Base-by-base conservation (phyloP, 331 rosid species). In the Malus hybrid region DNA sequence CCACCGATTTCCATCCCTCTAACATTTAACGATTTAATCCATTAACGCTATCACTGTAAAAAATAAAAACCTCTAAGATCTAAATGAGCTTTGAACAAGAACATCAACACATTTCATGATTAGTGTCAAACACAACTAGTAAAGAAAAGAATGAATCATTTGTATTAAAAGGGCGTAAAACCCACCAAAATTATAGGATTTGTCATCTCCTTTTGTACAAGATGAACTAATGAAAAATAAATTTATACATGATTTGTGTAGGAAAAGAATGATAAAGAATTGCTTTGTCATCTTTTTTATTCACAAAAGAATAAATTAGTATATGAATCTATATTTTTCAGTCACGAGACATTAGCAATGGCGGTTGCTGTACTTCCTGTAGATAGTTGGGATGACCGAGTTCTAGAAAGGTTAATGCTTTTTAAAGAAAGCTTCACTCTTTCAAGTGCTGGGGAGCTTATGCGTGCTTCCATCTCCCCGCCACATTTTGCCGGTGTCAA, bases 261-360 rank as follows among this genome's bases (percentile, higher is more conserved):
- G 75, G 75, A 67, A 86, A 86, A 86, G 79, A 87, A 79, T 78
- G 85, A 85, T 65, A 76, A 31, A 63, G 76, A 85, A 78, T 78
- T 76, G 76, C 82, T 84, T 76, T 76, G 36, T 76, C 73, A 68
- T 83, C 85, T 81, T 86, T 79, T 81, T 82, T 88, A 81, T 87
- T 78, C 79, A 88, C 88, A 79, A 84, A 88, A 84, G 85, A 89
- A 88, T 83, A 57, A 82, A 83, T 48, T 59, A 88, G 78, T 82
- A 18, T 22, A 69, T 67, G 78, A 80, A 81, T 74, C 79, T 83
- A 70, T 70, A 44, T 44, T 44, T 77, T 76, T 69, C 15, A 65
- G 32, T 88, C 80, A 75, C 33, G 77, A 65, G 27, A 22, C 56
- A 72, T 76, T 81, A 83, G 84, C 61, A 46, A 83, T 46, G 77